Conservation (phyloP, 345 rosid genomes). For the Cardiospermum halicacabum region DNA sequence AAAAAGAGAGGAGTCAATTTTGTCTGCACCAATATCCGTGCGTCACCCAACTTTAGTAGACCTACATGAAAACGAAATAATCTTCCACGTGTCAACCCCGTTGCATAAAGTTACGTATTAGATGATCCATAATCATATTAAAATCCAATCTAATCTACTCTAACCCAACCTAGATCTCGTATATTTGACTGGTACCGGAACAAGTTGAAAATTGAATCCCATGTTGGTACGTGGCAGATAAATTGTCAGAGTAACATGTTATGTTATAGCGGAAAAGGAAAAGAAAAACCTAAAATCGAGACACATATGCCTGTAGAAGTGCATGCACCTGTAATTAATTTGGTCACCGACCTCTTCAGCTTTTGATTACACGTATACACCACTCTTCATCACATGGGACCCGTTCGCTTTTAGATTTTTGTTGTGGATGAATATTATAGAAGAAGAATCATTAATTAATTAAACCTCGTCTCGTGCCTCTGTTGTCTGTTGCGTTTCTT, state of each 20-base stretch:
- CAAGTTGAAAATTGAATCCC: not conserved
- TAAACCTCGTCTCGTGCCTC: too few species aligned
- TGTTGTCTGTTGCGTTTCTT: too few species aligned
- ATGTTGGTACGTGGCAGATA: too few species aligned
- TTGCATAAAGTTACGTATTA: not conserved
- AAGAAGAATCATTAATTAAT: too few species aligned
- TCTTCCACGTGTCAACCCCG: not conserved
- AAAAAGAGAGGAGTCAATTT: not conserved
- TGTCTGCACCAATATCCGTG: not conserved
- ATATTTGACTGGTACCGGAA: too few species aligned
- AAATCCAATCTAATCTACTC: too few species aligned
- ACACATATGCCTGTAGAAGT: not conserved
- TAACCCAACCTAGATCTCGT: too few species aligned
- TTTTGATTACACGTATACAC: constrained; percentile 10
- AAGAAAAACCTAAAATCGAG: not conserved
- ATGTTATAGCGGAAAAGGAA: too few species aligned
- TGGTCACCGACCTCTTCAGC: constrained; percentile 14
- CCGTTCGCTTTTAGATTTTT: constrained; percentile 1
- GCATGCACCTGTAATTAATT: constrained; percentile 16
- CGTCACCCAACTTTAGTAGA: not conserved
- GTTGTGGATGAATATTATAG: not conserved
- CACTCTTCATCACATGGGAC: not conserved
- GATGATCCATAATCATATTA: not conserved
- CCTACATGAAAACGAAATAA: not conserved
- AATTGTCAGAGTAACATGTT: not conserved